Evolutionary conservation across 2,329 filamentous ascomycete species (phyloP).

Genomic region (Colletotrichum karsti): DNA sequence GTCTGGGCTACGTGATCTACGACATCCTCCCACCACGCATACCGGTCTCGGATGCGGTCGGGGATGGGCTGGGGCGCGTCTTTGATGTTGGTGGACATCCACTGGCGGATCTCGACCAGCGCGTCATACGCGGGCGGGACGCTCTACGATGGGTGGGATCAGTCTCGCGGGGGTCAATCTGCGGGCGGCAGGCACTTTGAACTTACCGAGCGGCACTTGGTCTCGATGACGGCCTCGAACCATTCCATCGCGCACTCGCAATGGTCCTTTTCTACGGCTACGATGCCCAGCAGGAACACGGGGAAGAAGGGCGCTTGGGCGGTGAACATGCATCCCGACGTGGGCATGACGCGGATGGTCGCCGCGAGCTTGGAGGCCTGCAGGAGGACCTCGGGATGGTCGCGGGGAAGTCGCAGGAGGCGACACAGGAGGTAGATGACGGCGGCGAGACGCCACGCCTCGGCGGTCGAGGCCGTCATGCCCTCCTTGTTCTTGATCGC

Average conservation of each 20-base stretch:
- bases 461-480: constrained; percentile 51
- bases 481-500: constrained; percentile 24
- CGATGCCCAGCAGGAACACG: constrained; percentile 48
- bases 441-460: constrained; percentile 49
- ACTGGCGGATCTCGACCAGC: constrained; percentile 43
- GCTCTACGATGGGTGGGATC: constrained; percentile 39
- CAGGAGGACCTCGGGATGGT: constrained; percentile 42
- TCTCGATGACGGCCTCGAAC: constrained; percentile 46
- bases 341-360: constrained; percentile 50
- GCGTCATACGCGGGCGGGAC: constrained; percentile 47
- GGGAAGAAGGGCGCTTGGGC: constrained; percentile 51
- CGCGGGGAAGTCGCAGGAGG: constrained; percentile 46
- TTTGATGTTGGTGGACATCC: constrained; percentile 40
- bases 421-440: constrained; percentile 50
- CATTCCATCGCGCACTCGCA: constrained; percentile 39
- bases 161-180: not conserved
- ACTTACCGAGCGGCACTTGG: constrained; percentile 50
- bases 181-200: not conserved
- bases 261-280: constrained; percentile 40
- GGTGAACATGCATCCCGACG: constrained; percentile 48
- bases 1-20: constrained; percentile 42
- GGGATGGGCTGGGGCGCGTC: constrained; percentile 26
- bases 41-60: constrained; percentile 37
- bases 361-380: constrained; percentile 42
- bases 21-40: constrained; percentile 50